phyloP scores from a whole-genome alignment of 2,329 filamentous ascomycete genomes.

The Colletotrichum limetticola region DNA sequence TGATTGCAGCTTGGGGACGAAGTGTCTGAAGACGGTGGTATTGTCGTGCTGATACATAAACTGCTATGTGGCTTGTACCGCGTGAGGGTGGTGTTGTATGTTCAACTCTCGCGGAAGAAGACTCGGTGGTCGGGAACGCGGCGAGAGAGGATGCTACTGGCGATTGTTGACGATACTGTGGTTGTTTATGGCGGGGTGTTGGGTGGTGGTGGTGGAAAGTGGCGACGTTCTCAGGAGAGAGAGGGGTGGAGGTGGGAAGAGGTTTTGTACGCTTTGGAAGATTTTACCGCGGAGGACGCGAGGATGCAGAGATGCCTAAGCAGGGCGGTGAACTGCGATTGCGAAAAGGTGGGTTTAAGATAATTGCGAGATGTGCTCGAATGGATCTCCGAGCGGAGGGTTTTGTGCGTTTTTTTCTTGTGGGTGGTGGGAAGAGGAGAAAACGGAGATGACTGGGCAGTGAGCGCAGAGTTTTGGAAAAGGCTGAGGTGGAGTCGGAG shows the following conservation, averaged over 20 bases:
- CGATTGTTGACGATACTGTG: conserved; percentile 13
- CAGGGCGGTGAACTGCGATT: conserved; percentile 10
- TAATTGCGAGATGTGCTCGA: conserved; percentile 17
- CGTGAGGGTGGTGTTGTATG: conserved; percentile 31
- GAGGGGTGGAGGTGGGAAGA: neutral
- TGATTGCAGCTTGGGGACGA: conserved; percentile 94
- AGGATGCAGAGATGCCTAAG: conserved; percentile 17
- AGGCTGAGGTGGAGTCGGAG: conserved; percentile 1
- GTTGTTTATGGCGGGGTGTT: neutral
- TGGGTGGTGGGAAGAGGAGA: conserved; percentile 12
- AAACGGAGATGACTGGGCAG: neutral
- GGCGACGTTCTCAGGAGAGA: neutral
- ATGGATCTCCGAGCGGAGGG: conserved; percentile 19
- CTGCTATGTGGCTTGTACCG: conserved; percentile 52
- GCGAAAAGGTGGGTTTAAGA: neutral
- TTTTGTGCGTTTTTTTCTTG: conserved; percentile 15
- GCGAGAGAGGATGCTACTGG: conserved; percentile 22
- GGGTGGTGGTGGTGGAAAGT: neutral
- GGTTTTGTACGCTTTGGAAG: conserved; percentile 6
- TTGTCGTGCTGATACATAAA: conserved; percentile 99
- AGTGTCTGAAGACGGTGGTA: conserved; percentile 92
- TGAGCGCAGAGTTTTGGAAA: conserved; percentile 12
- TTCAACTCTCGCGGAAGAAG: conserved; percentile 30
- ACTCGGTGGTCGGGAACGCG: conserved; percentile 26
- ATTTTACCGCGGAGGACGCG: conserved; percentile 5